phyloP scores from a whole-genome alignment of 2,329 filamentous ascomycete species.

The Neofusicoccum cordaticola region DNA sequence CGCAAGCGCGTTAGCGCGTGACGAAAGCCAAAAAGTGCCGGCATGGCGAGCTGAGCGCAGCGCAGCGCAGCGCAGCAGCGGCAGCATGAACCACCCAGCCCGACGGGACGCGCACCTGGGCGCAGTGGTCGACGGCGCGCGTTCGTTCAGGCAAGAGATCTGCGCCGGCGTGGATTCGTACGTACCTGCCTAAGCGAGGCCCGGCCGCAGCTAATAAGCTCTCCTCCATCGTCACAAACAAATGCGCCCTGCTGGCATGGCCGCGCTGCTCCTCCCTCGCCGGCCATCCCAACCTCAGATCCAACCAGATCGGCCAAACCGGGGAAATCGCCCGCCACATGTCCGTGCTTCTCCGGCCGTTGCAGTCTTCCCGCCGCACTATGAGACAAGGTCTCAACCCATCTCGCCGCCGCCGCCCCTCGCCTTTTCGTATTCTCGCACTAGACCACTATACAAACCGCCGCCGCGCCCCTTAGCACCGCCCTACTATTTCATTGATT shows the following conservation, averaged over 20 bases:
- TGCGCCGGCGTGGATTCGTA: background rate
- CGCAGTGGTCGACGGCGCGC: too few species aligned
- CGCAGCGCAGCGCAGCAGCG: too few species aligned
- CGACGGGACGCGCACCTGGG: background rate
- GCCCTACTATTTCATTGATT: background rate
- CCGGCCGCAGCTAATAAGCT: background rate
- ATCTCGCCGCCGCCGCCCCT: too few species aligned
- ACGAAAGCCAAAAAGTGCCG: background rate
- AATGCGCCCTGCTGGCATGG: too few species aligned
- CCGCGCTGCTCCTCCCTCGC: background rate
- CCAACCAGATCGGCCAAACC: background rate
- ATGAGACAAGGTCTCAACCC: too few species aligned
- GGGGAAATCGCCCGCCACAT: background rate
- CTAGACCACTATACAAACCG: background rate
- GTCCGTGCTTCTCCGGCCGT: background rate
- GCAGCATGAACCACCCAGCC: background rate
- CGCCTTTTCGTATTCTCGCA: background rate
- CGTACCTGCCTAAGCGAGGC: slow-evolving; percentile 1
- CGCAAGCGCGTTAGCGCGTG: slow-evolving; percentile 2
- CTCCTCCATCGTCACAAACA: background rate
- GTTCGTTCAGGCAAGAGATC: background rate
- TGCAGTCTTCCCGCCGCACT: background rate
- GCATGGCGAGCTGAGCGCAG: background rate
- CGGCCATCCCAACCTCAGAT: background rate
- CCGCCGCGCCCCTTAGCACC: background rate